Evolutionary conservation across 257 asterid genomes (phyloP).

Genomic region (Buddleja alternifolia): DNA sequence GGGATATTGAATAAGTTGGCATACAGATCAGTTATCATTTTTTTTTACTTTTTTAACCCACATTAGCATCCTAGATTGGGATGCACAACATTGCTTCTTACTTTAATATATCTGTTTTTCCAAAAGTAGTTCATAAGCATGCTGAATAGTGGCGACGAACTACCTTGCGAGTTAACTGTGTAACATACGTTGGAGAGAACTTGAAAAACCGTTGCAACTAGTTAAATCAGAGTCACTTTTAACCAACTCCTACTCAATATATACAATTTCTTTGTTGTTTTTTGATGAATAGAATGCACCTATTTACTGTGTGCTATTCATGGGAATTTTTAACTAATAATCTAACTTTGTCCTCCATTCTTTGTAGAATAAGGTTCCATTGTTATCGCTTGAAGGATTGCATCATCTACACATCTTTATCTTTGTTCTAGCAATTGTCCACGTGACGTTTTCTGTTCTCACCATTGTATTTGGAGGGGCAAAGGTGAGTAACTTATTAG

Average conservation of each 20-base stretch:
- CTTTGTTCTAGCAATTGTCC: slow-evolving; percentile 86
- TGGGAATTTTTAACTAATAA: slow-evolving; percentile 10
- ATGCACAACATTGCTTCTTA: background rate
- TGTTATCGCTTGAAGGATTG: slow-evolving; percentile 73
- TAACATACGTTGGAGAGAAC: background rate
- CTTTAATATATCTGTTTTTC: background rate
- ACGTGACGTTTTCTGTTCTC: slow-evolving; percentile 78
- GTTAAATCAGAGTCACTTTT: background rate
- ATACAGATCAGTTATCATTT: background rate
- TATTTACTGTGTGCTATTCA: background rate
- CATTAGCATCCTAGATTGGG: slow-evolving; percentile 6
- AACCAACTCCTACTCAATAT: background rate
- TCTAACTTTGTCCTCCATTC: slow-evolving; percentile 10
- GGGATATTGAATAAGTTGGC: background rate
- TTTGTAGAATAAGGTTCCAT: slow-evolving; percentile 66
- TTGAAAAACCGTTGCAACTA: background rate
- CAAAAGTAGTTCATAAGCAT: background rate
- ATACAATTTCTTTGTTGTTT: too few relatives aligned
- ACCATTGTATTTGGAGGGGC: slow-evolving; percentile 77
- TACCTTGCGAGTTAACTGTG: background rate
- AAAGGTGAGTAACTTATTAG: slow-evolving; percentile 43
- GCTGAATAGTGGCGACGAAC: background rate
- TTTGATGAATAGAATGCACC: too few relatives aligned
- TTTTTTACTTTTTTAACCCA: background rate
- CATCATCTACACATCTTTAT: slow-evolving; percentile 85